These are phyloP conservation scores for Gracilaria domingensis DNA, from an alignment of 23 red algal species.

Conservation along the genomic window DNA sequence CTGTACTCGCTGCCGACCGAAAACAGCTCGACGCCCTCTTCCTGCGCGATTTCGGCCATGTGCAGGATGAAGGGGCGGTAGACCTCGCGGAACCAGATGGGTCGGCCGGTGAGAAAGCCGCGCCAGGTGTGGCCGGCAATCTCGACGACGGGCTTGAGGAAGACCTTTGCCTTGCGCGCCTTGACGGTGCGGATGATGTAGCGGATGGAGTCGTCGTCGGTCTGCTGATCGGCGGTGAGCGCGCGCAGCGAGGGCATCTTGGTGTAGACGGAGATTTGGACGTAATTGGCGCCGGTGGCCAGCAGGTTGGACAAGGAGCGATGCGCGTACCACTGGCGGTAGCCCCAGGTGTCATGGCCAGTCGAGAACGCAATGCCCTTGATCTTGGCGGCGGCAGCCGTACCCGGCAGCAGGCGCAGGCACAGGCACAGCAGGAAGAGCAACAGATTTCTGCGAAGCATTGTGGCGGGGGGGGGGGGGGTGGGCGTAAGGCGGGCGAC, in stretches of 20 bases:
- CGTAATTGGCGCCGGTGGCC: conserved; percentile 41
- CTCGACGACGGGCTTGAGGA: conserved; percentile 53
- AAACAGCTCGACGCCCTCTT: conserved; percentile 46
- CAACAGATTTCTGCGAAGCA: not conserved
- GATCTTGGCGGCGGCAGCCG: not conserved
- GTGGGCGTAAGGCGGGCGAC: not conserved
- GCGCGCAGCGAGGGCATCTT: conserved; percentile 12
- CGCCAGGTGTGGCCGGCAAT: conserved; percentile 38
- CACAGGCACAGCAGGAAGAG: not conserved
- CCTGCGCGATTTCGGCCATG: conserved; percentile 47
- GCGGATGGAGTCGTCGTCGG: conserved; percentile 50
- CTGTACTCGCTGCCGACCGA: conserved; percentile 39
- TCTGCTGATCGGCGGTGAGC: conserved; percentile 12
- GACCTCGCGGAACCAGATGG: conserved; percentile 41
- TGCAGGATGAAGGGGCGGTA: conserved; percentile 42
- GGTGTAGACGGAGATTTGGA: conserved; percentile 40
- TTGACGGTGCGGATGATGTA: conserved; percentile 57
- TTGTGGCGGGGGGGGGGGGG: not conserved
- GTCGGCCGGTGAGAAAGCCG: conserved; percentile 11
- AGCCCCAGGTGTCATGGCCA: conserved; percentile 48
- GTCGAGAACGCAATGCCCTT: conserved; percentile 45
- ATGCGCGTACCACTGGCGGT: conserved; percentile 35
- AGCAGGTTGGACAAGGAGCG: conserved; percentile 2
- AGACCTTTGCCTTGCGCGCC: conserved; percentile 15
- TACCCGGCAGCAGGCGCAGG: not conserved